Base-by-base conservation (phyloP, 805 yeast genomes). In the Blastobotrys mokoenaii region DNA sequence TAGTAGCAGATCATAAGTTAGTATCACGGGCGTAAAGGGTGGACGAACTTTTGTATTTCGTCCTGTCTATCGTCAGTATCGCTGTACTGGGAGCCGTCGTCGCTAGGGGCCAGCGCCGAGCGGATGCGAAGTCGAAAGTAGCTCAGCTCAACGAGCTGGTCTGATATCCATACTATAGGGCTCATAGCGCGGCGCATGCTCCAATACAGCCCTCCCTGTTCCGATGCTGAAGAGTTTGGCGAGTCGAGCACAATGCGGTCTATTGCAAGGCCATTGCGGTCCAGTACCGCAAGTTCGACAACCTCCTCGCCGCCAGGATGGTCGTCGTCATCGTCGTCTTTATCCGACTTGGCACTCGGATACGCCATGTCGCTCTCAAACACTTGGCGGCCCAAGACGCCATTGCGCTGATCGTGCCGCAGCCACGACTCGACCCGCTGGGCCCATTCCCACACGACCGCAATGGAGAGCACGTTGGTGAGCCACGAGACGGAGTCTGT, bases 401-500 rank as follows among this genome's bases (percentile, higher is more conserved):
- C 85, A 48, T 79, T 80, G 37, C 78, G 77, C 54, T 84, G 89
- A 44, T 73, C 72, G 12, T 66, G 66, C 50, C 76, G 74, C 63
- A 78, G 79, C 35, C 81, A 61, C 10, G 73, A 67, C 42, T 74
- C 73, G 45, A 81, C 70, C 50, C 83, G 70, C 56, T 82, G 84
- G 49, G 83, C 73, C 90, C 94, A 86, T 61, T 84, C 94, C 93
- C 94, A 84, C 0, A 84, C 84, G 9, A 82, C 71, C 5, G 82
- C 82, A 27, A 85, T 82, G 31, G 85, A 74, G 16, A 82, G 69
- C 7, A 83, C 75, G 58, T 80, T 82, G n/a, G 82, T 74, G 1
- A 84, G 80, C 15, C 84, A 74, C 38, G 82, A 79, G 62, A 84
- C 82, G 38, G 84, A 68, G 57, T 84, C 90, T 16, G 87, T 78